These are phyloP conservation scores for Gracilaria domingensis DNA, from an alignment of 23 red algal genomes.

Conservation along the genomic window DNA sequence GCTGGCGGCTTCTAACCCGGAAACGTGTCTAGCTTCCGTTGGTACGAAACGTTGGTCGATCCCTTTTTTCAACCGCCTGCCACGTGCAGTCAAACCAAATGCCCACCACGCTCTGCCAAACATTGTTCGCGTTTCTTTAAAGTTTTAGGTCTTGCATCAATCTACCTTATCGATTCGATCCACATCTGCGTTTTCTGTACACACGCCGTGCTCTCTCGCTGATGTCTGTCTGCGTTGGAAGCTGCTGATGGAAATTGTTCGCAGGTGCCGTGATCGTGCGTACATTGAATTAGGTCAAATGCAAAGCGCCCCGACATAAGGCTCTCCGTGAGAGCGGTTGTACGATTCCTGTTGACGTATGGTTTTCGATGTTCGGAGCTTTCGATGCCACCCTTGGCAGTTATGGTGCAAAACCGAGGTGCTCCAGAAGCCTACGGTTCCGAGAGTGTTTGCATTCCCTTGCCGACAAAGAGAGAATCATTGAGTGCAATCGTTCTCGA, in stretches of 20 bases:
- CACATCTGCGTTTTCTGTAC: neutral
- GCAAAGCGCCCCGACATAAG: neutral
- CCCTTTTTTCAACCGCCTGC: neutral
- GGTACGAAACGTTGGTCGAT: neutral
- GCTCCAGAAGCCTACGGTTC: neutral
- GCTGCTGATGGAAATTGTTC: neutral
- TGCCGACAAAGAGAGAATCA: neutral
- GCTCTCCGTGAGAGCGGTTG: neutral
- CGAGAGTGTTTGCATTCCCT: neutral
- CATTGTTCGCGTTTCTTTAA: neutral
- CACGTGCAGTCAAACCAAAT: neutral
- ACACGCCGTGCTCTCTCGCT: neutral
- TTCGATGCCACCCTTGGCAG: no score
- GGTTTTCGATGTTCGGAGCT: neutral
- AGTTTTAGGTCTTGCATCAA: constrained; percentile 9
- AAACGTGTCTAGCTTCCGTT: neutral
- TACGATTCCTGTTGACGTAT: neutral
- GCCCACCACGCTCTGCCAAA: neutral
- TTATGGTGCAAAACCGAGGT: no score
- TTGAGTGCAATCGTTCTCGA: neutral
- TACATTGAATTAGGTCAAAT: neutral
- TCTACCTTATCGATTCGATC: constrained; percentile 9
- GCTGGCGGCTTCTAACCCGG: neutral
- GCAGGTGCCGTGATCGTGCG: neutral
- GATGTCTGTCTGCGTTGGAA: neutral